A percentile compares a stretch with the other conserved stretches of the same genome.
These are phyloP conservation scores for Mallotus repandus DNA, from an alignment of 441 rosid genomes.

Conservation along the genomic window DNA sequence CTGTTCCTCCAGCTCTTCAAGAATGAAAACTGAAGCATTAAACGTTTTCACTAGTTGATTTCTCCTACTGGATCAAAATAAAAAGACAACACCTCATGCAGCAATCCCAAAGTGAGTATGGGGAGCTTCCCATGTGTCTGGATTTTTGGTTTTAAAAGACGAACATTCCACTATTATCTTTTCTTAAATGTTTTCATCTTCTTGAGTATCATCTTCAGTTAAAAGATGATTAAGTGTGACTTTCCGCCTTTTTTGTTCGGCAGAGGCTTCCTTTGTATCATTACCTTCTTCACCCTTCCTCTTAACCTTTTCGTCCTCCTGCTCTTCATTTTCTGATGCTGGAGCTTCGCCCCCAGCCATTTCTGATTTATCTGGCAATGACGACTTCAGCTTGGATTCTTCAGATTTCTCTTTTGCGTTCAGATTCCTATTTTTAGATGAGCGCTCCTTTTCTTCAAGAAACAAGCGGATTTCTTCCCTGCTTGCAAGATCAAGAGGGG, in stretches of 20 bases:
- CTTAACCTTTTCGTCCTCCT: conserved; percentile 32
- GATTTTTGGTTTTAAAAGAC: not conserved
- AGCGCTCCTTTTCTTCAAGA: conserved; percentile 54
- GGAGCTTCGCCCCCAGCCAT: conserved; percentile 29
- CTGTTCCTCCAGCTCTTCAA: too few relatives aligned
- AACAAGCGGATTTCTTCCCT: conserved; percentile 47
- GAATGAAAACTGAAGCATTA: too few relatives aligned
- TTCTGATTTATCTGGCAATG: conserved; percentile 24
- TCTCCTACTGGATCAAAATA: too few relatives aligned
- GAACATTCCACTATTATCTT: too few relatives aligned
- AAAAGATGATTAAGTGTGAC: conserved; percentile 66
- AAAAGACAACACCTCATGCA: not conserved
- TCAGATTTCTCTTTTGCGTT: conserved; percentile 34
- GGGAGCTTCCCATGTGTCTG: not conserved
- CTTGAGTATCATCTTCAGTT: conserved; percentile 56
- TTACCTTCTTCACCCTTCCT: conserved; percentile 47
- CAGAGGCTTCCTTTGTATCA: conserved; percentile 34
- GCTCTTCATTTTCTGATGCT: conserved; percentile 15
- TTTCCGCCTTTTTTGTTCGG: conserved; percentile 53
- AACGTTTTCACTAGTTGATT: too few relatives aligned
- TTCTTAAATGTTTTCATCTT: conserved; percentile 36
- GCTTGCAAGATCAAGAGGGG: conserved; percentile 70
- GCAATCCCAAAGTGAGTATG: not conserved
- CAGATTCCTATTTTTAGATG: conserved; percentile 33
- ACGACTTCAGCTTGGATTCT: conserved; percentile 33